phyloP scores from a whole-genome alignment of 2,329 filamentous ascomycete genomes.

The Cercospora nicotianae region DNA sequence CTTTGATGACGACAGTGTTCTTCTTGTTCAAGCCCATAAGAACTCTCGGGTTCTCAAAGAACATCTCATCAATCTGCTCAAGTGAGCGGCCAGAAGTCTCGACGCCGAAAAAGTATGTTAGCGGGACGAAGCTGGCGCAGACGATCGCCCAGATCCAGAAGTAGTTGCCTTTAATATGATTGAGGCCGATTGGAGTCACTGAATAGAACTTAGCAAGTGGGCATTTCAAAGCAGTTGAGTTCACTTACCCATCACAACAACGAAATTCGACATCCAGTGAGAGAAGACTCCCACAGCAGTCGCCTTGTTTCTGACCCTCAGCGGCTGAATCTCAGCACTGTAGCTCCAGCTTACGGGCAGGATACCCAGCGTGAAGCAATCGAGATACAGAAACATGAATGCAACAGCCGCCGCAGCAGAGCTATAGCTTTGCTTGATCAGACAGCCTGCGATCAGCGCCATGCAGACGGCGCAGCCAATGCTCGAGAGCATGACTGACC shows the following conservation, averaged over 20 bases:
- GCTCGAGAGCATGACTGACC: slow-evolving; percentile 35
- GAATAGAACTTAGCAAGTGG: not conserved
- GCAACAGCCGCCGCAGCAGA: slow-evolving; percentile 39
- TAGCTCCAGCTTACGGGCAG: slow-evolving; percentile 45
- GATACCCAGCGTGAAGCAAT: slow-evolving; percentile 55
- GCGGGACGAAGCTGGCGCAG: slow-evolving; percentile 52
- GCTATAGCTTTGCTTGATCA: slow-evolving; percentile 31
- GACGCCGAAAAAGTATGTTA: slow-evolving; percentile 43
- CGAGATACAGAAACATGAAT: slow-evolving; percentile 54
- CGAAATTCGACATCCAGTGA: slow-evolving; percentile 52
- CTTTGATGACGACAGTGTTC: slow-evolving; percentile 26
- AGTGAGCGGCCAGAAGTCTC: slow-evolving; percentile 34
- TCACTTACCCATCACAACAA: slow-evolving; percentile 37
- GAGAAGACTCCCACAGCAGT: slow-evolving; percentile 51
- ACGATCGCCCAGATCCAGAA: slow-evolving; percentile 58
- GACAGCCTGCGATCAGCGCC: slow-evolving; percentile 39
- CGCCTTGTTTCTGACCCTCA: slow-evolving; percentile 51
- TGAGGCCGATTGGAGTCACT: slow-evolving; percentile 30
- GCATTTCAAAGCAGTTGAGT: too few relatives aligned
- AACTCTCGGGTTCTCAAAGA: slow-evolving; percentile 36
- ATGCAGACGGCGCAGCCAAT: slow-evolving; percentile 40
- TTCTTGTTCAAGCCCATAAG: slow-evolving; percentile 39
- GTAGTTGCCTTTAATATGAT: slow-evolving; percentile 48
- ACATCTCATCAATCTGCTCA: slow-evolving; percentile 36
- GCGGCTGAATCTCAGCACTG: slow-evolving; percentile 51